These are phyloP conservation scores for Leccinum disarticulatum DNA, from an alignment of 768 basidiomycete species.

Conservation along the genomic window DNA sequence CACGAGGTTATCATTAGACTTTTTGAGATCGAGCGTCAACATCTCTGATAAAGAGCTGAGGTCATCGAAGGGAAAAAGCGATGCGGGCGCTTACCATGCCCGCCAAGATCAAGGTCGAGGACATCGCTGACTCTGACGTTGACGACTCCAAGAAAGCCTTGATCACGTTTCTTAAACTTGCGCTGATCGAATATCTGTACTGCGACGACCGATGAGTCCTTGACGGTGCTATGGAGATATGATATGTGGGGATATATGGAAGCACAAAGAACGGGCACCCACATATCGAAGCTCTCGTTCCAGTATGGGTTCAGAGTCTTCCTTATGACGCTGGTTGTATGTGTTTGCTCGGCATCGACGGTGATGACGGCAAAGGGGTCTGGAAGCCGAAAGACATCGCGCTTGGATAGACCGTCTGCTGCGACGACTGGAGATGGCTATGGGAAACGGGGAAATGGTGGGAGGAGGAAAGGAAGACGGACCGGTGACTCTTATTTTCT, in stretches of 20 bases:
- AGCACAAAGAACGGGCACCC: slow-evolving; percentile 26
- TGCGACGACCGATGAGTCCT: slow-evolving; percentile 95
- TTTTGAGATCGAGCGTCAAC: slow-evolving; percentile 94
- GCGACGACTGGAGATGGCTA: slow-evolving; percentile 70
- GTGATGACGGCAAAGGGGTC: slow-evolving; percentile 99
- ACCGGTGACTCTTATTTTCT: slow-evolving; percentile 83
- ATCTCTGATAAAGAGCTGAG: slow-evolving; percentile 60
- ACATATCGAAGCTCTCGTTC: slow-evolving; percentile 99
- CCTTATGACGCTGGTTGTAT: slow-evolving; percentile 96
- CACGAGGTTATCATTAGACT: slow-evolving; percentile 97
- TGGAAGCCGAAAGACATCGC: slow-evolving; percentile 93
- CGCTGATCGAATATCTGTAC: slow-evolving; percentile 99
- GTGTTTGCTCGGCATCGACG: slow-evolving; percentile 96
- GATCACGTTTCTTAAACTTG: slow-evolving; percentile 98
- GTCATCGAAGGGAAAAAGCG: neutral
- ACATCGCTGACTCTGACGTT: slow-evolving; percentile 91
- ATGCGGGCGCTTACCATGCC: slow-evolving; percentile 70
- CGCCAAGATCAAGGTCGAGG: slow-evolving; percentile 87
- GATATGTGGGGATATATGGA: slow-evolving; percentile 1
- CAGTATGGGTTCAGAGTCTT: slow-evolving; percentile 94
- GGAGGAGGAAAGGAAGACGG: slow-evolving; percentile 15
- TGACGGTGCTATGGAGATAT: slow-evolving; percentile 66
- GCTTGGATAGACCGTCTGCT: slow-evolving; percentile 90
- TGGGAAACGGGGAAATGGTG: neutral
- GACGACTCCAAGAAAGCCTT: slow-evolving; percentile 97